Evolutionary conservation across 495 filamentous ascomycete genomes (phyloP).

Genomic region (Staphylotrichum longicolle): DNA sequence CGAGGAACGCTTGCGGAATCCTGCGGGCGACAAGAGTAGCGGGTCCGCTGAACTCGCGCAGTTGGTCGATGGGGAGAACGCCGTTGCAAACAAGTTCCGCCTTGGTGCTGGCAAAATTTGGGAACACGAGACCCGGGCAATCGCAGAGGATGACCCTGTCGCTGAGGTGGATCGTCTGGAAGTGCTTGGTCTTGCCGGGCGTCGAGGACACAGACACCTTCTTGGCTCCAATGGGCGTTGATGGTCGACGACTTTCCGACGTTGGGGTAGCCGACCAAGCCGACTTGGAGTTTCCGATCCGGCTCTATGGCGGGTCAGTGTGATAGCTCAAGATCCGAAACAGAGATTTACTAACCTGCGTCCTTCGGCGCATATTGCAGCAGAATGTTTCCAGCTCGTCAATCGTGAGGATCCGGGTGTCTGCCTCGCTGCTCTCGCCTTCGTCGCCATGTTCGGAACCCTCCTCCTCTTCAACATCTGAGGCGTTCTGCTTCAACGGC

Average conservation of each 20-base stretch:
- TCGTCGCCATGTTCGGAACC: slow-evolving; percentile 21
- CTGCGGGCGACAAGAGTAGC: slow-evolving; percentile 80
- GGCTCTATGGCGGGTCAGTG: slow-evolving; percentile 24
- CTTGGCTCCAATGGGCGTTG: slow-evolving; percentile 93
- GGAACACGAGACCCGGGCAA: slow-evolving; percentile 98
- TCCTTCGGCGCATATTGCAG: slow-evolving; percentile 65
- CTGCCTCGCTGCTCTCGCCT: slow-evolving; percentile 48
- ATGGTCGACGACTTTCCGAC: slow-evolving; percentile 99
- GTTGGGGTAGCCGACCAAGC: slow-evolving; percentile 97
- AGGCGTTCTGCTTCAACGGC: slow-evolving; percentile 27
- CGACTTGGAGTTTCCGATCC: slow-evolving; percentile 77
- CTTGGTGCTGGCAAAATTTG: slow-evolving; percentile 96
- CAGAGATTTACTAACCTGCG: slow-evolving; percentile 39
- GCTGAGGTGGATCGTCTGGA: slow-evolving; percentile 95
- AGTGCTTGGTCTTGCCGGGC: slow-evolving; percentile 98
- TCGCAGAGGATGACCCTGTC: slow-evolving; percentile 90
- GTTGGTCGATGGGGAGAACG: slow-evolving; percentile 94
- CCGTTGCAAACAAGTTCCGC: slow-evolving; percentile 95
- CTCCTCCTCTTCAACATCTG: slow-evolving; percentile 37
- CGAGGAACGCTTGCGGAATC: slow-evolving; percentile 86
- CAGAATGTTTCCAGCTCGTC: slow-evolving; percentile 92
- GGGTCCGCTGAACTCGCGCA: slow-evolving; percentile 91
- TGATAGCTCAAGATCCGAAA: slow-evolving; percentile 15
- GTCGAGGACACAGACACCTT: slow-evolving; percentile 98
- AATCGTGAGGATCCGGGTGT: slow-evolving; percentile 81